Conservation (phyloP, 352 stramenopile species). For the Hyaloperonospora arabidopsidis region DNA sequence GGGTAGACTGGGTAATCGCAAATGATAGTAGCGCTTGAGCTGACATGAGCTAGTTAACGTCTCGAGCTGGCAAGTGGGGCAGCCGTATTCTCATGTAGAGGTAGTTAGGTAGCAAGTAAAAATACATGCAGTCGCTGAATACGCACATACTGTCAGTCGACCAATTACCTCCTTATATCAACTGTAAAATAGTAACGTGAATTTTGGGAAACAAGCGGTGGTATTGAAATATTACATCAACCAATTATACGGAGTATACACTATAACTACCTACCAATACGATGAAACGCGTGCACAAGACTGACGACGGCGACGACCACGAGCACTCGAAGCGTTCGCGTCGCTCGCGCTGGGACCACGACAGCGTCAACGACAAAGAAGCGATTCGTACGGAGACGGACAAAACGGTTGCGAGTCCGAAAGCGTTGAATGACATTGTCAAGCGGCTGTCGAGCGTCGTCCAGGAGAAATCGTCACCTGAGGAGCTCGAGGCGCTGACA, state of each 20-base stretch:
- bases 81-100: too few relatives aligned
- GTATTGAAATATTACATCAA: too few relatives aligned
- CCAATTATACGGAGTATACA: too few relatives aligned
- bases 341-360: constrained; percentile 32
- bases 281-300: constrained; percentile 22
- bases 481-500: constrained; percentile 23
- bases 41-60: not conserved
- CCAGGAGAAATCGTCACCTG: constrained; percentile 45
- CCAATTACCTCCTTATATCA: too few relatives aligned
- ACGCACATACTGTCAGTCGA: too few relatives aligned
- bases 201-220: too few relatives aligned
- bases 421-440: constrained; percentile 50
- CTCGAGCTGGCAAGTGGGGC: too few relatives aligned
- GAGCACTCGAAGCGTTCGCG: constrained; percentile 30
- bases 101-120: too few relatives aligned
- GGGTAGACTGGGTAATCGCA: constrained; percentile 30
- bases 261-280: not conserved
- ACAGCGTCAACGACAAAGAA: constrained; percentile 4
- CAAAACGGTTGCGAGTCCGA: constrained; percentile 14
- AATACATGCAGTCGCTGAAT: too few relatives aligned
- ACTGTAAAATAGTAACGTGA: too few relatives aligned
- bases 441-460: constrained; percentile 57
- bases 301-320: constrained; percentile 2
- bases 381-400: not conserved
- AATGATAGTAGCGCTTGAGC: constrained; percentile 4